Base-by-base conservation (phyloP, 305 asterid species). In the Petunia hybrid region DNA sequence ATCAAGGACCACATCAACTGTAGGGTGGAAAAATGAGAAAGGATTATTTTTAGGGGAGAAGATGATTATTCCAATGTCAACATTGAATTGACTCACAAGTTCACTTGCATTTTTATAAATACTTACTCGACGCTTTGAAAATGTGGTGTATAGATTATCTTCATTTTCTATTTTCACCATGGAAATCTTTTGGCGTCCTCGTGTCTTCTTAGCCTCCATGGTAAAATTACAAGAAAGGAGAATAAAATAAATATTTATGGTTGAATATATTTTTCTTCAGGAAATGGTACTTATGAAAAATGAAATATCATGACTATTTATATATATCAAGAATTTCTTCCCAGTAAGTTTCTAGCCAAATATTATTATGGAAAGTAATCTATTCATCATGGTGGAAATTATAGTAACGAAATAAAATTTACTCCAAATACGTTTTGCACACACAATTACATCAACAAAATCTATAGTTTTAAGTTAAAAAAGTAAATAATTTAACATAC, bases 21-120 rank as follows among this genome's bases (percentile, higher is more conserved):
- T 71, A 2, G 95, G 91, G 22, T 84, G 83, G 71, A 87, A 87
- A 57, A 89, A 89, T 0, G 92, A 88, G 42, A 74, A 82, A 2
- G 88, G 88, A 14, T 80, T 77, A 16, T 81, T 76, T 0, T 87
- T 81, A 0, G 91, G 90, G 0, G 91, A 90, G 41, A 83, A 87
- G 0, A 89, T 16, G 0, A 90, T 43, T 3, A 91, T 35, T 5
- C 90, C 90, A 2, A 90, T 53, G 12, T 87, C 91, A 0, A 38
- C 84, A 36, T 55, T 82, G 59, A 86, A 91, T 1, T 73, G 56
- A 3, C 82, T 82, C 85, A 85, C 57, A 0, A 86, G 55, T n/a
- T 88, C 87, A 8, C 89, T 83, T 0, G 88, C 92, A 10, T 88
- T 87, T 67, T 74, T 74, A 6, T 8, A 81, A 2, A 81, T 3